phyloP scores from a whole-genome alignment of 2,329 filamentous ascomycete species.

The Fusarium foetens region DNA sequence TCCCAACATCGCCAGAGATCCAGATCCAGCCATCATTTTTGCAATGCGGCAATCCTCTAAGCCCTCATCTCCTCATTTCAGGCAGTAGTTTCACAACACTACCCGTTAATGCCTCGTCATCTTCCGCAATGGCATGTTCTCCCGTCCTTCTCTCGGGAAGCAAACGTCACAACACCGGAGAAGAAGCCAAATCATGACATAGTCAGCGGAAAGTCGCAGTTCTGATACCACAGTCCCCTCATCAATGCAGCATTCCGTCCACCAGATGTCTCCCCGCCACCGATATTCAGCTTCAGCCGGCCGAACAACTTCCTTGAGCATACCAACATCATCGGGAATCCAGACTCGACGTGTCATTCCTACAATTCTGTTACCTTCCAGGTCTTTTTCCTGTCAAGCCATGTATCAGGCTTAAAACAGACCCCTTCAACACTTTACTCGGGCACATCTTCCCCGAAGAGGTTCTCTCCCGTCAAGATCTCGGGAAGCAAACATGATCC shows the following conservation, averaged over 20 bases:
- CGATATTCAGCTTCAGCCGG: background rate
- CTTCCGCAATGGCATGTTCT: background rate
- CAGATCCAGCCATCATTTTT: too few relatives aligned
- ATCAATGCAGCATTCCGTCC: background rate
- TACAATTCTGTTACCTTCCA: background rate
- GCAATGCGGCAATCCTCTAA: accelerated
- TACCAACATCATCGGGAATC: background rate
- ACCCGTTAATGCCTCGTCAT: background rate
- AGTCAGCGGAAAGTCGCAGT: background rate
- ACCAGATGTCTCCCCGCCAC: background rate
- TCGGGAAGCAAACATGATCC: background rate
- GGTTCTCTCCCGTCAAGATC: background rate
- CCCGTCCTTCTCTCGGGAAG: background rate
- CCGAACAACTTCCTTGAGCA: background rate
- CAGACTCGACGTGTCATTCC: background rate
- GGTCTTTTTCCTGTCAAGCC: background rate
- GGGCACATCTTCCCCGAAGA: background rate
- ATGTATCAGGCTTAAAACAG: background rate
- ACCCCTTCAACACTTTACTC: background rate
- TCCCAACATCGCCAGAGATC: background rate
- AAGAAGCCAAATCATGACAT: background rate
- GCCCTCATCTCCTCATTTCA: accelerated
- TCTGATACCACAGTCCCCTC: background rate
- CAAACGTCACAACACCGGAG: background rate
- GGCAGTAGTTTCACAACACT: background rate